Evolutionary conservation across 2,329 filamentous ascomycete species (phyloP).

Genomic region (Stagonosporopsis chrysanthemi): DNA sequence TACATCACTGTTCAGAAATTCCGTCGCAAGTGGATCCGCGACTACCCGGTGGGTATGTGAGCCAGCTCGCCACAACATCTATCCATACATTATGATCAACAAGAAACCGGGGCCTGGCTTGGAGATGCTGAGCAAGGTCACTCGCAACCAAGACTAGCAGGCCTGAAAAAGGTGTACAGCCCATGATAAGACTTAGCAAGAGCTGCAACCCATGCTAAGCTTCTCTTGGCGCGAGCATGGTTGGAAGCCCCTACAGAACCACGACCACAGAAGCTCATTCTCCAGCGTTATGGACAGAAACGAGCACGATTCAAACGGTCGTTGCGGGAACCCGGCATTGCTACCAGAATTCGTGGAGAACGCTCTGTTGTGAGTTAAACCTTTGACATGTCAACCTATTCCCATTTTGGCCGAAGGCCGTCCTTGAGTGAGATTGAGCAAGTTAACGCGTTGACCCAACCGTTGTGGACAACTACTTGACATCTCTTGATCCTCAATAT

Average conservation of each 20-base stretch:
- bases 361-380: background rate
- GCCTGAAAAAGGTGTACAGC: background rate
- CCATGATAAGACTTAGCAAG: conserved; percentile 1
- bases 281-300: background rate
- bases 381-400: background rate
- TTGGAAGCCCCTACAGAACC: background rate
- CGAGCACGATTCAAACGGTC: conserved; percentile 5
- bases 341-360: background rate
- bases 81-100: background rate
- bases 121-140: background rate
- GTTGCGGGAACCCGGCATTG: background rate
- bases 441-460: conserved; percentile 8
- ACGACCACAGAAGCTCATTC: background rate
- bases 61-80: conserved; percentile 26
- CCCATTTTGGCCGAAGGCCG: conserved; percentile 3
- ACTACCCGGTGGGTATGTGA: conserved; percentile 26
- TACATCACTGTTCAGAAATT: conserved; percentile 50
- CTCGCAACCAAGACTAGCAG: background rate
- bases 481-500: background rate
- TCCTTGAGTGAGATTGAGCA: conserved; percentile 24
- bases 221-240: conserved; percentile 6
- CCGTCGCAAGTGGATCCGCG: conserved; percentile 41
- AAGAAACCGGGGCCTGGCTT: background rate
- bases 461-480: no score
- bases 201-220: background rate